Percentiles rank a stretch among this genome's conserved stretches.
Conservation (phyloP, 164 flowering plant genomes). For the Magnolia kwangsiensis region DNA sequence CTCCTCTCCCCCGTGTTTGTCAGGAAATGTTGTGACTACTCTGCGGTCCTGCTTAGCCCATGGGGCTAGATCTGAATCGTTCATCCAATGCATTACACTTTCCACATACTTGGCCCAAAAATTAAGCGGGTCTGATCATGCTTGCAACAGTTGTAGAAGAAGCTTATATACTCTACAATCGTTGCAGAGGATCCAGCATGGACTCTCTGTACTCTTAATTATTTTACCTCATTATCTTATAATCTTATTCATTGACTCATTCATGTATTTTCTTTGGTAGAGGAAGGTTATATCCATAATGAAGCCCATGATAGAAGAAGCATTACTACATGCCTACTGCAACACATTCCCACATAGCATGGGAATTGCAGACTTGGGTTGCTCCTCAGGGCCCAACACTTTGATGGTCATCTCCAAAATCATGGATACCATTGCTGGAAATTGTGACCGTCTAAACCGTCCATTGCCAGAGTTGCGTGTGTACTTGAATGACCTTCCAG, state of each 20-base stretch:
- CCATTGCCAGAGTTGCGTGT: constrained; percentile 37
- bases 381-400: constrained; percentile 76
- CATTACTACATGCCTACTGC: constrained; percentile 27
- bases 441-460: constrained; percentile 8
- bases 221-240: no score
- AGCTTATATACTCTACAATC: no score
- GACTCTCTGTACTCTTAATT: no score
- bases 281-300: constrained; percentile 33
- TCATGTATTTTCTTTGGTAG: constrained; percentile 21
- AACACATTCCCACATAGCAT: constrained; percentile 18
- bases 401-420: constrained; percentile 33
- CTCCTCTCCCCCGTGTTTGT: neutral
- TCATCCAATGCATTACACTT: no score
- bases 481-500: constrained; percentile 60
- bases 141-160: no score
- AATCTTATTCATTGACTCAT: no score
- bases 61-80: no score
- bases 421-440: constrained; percentile 21
- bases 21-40: no score
- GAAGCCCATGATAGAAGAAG: constrained; percentile 37
- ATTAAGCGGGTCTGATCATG: no score
- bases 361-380: constrained; percentile 62
- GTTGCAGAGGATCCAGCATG: no score
- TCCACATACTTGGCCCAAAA: no score
- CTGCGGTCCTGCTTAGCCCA: no score